These are phyloP conservation scores for Aspergillus versicolor DNA, from an alignment of 2,329 filamentous ascomycete species.

Conservation along the genomic window DNA sequence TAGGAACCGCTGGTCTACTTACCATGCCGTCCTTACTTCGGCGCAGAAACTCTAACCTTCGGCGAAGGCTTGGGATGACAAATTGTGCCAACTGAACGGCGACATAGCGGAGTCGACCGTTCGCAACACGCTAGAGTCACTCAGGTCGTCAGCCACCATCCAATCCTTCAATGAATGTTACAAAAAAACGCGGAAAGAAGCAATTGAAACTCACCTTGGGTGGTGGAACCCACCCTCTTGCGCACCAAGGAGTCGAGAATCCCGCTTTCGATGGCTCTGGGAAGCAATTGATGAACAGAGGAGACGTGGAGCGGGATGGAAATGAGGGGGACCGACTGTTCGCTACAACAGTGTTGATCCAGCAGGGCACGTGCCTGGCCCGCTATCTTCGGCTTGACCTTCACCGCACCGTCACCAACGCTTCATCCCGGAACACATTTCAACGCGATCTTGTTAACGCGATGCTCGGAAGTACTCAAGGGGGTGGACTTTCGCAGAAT, in stretches of 20 bases:
- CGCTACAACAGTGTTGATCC: constrained; percentile 1
- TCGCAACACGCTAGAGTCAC: not conserved
- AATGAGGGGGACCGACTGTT: not conserved
- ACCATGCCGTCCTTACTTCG: not conserved
- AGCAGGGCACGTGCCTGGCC: constrained; percentile 5
- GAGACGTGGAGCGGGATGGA: not conserved
- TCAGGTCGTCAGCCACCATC: not conserved
- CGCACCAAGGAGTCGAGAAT: not conserved
- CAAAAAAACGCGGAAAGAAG: not conserved
- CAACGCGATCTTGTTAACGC: not conserved
- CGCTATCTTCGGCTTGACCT: constrained; percentile 1
- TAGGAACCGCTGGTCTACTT: not conserved
- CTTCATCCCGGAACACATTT: not conserved
- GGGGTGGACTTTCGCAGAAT: not conserved
- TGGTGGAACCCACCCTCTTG: not conserved
- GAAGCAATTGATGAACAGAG: not conserved
- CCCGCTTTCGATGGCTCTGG: not conserved
- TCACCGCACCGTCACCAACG: constrained; percentile 4
- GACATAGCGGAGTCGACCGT: constrained; percentile 1
- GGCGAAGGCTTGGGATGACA: not conserved
- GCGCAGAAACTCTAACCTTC: constrained; percentile 1
- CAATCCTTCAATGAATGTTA: not conserved
- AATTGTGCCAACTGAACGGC: not conserved
- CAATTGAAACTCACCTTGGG: not conserved
- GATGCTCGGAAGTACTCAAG: not conserved